phyloP scores from a whole-genome alignment of 2,329 filamentous ascomycete genomes.

The Ploettnerulaceae sp. region DNA sequence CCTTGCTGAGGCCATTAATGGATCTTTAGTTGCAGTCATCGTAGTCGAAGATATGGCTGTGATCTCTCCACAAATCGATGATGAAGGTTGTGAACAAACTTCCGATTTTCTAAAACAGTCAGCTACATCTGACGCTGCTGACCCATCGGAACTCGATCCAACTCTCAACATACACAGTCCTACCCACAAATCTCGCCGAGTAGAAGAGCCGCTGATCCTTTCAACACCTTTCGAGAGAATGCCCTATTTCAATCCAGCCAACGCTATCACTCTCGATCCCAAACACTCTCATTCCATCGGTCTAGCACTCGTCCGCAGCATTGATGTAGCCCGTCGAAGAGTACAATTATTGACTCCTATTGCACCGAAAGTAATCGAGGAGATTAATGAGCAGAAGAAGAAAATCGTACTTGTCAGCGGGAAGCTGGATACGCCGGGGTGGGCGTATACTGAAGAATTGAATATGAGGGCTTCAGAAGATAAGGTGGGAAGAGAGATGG shows the following conservation, averaged over 20 bases:
- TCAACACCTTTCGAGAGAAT: constrained; percentile 48
- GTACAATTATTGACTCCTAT: constrained; percentile 65
- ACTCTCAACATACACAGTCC: constrained; percentile 11
- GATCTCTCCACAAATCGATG: constrained; percentile 37
- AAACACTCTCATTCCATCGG: constrained; percentile 54
- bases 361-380: constrained; percentile 37
- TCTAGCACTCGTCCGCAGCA: constrained; percentile 63
- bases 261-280: constrained; percentile 55
- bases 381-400: constrained; percentile 39
- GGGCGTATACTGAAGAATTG: constrained; percentile 64
- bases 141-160: constrained; percentile 10
- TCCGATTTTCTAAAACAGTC: too few relatives aligned
- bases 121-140: background rate
- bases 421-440: constrained; percentile 62
- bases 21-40: constrained; percentile 63
- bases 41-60: constrained; percentile 50
- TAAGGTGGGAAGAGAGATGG: constrained; percentile 26
- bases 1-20: constrained; percentile 62
- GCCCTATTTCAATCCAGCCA: constrained; percentile 55
- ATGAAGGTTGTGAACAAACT: background rate
- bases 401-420: constrained; percentile 61
- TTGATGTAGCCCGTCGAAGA: constrained; percentile 49
- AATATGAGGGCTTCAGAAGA: constrained; percentile 34
- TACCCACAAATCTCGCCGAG: background rate
- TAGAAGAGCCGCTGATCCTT: constrained; percentile 30